Evolutionary conservation across 164 flowering plant genomes (phyloP).

Genomic region (Pachysandra terminalis): DNA sequence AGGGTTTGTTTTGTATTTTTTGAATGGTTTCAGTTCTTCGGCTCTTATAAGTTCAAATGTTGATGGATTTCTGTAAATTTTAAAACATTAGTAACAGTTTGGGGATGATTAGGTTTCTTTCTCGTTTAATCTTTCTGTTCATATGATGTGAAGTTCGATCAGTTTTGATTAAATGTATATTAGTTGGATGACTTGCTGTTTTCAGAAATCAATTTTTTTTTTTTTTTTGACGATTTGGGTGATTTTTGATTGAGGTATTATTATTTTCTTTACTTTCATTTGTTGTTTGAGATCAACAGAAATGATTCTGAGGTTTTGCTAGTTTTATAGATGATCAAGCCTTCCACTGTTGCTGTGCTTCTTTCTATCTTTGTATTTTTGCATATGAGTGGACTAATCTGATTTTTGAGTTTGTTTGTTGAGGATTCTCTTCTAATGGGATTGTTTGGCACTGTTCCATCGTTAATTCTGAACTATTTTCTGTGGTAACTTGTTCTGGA

Average conservation of each 20-base stretch:
- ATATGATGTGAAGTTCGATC: background rate
- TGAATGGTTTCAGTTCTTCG: background rate
- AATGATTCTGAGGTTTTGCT: too few species aligned
- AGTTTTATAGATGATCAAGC: too few species aligned
- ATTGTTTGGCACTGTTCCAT: too few species aligned
- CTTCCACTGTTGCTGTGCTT: too few species aligned
- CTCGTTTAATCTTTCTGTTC: background rate
- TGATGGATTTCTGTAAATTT: slow-evolving; percentile 1
- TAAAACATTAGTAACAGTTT: background rate
- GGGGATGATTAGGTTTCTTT: background rate
- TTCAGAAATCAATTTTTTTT: background rate
- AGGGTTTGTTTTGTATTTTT: background rate
- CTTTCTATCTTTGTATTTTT: too few species aligned
- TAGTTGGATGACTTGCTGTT: background rate
- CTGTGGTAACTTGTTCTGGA: background rate
- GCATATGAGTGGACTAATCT: too few species aligned
- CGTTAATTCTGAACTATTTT: too few species aligned
- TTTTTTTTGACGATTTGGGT: background rate
- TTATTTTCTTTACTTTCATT: background rate
- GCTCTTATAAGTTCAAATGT: background rate
- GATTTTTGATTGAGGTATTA: background rate
- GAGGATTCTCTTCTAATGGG: too few species aligned
- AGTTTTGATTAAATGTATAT: background rate
- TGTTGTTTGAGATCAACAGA: background rate
- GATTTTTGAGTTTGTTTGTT: too few species aligned